These are phyloP conservation scores for Aspergillus diversus DNA, from an alignment of 495 filamentous ascomycete species.

Conservation along the genomic window DNA sequence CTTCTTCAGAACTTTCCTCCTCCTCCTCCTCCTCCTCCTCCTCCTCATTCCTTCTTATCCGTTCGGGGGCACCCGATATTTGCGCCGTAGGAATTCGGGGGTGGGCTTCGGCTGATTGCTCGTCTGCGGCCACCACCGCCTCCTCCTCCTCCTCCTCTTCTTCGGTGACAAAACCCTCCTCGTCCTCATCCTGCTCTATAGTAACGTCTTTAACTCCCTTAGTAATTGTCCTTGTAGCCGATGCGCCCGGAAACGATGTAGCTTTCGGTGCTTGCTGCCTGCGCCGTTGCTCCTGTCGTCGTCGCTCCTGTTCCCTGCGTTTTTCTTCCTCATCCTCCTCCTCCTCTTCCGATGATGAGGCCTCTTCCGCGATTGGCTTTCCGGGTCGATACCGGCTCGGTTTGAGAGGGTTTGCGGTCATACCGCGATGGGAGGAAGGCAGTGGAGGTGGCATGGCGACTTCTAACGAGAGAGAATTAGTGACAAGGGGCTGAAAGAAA, in stretches of 20 bases:
- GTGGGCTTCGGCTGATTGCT: constrained; percentile 25
- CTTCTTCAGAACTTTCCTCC: constrained; percentile 51
- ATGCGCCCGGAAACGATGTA: constrained; percentile 58
- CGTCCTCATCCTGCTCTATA: constrained; percentile 52
- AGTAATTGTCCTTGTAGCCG: constrained; percentile 40
- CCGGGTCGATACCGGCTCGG: constrained; percentile 81
- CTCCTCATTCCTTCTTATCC: constrained; percentile 58
- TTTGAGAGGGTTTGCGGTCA: constrained; percentile 90
- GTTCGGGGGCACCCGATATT: constrained; percentile 16
- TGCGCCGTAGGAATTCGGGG: constrained; percentile 13
- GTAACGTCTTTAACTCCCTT: constrained; percentile 33
- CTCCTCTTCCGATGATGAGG: constrained; percentile 65
- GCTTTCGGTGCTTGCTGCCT: constrained; percentile 60
- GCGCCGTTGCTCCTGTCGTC: constrained; percentile 35
- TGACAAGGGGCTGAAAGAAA: not conserved
- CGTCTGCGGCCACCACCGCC: constrained; percentile 37
- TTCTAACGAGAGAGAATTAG: not conserved
- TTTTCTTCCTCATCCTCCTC: constrained; percentile 53
- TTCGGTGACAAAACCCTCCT: constrained; percentile 79
- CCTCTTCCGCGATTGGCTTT: constrained; percentile 72
- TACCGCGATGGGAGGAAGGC: constrained; percentile 66
- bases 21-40: constrained; percentile 56
- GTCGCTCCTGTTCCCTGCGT: constrained; percentile 37
- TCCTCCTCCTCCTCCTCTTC: constrained; percentile 62
- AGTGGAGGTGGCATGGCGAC: constrained; percentile 67